Percentiles rank a stretch among this genome's conserved stretches.
Evolutionary conservation across 257 asterid species (phyloP).

Genomic region (Fraxinus anomala): DNA sequence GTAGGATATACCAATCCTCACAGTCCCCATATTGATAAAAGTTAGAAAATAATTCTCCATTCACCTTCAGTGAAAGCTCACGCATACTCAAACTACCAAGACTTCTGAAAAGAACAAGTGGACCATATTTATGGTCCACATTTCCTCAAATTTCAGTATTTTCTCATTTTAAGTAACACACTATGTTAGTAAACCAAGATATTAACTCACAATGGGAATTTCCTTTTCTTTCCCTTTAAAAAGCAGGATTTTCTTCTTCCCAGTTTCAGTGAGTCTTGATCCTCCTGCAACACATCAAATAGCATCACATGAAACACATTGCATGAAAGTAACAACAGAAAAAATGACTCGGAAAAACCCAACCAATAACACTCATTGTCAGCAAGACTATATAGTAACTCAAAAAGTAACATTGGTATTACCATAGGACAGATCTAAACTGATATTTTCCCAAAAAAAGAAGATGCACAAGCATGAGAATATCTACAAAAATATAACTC

Average conservation of each 20-base stretch:
- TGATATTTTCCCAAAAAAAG: slow-evolving; percentile 14
- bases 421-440: slow-evolving; percentile 9
- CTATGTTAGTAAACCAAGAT: slow-evolving; percentile 10
- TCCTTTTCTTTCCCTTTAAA: slow-evolving; percentile 83
- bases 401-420: neutral
- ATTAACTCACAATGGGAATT: slow-evolving; percentile 60
- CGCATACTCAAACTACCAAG: neutral
- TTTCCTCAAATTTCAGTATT: neutral
- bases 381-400: slow-evolving; percentile 4
- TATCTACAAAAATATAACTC: slow-evolving; percentile 10
- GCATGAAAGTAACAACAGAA: neutral
- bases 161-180: neutral
- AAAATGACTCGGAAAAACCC: neutral
- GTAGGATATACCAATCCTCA: neutral
- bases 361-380: neutral
- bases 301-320: slow-evolving; percentile 9
- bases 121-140: neutral
- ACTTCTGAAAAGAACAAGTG: neutral
- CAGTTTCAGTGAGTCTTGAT: slow-evolving; percentile 47
- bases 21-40: neutral
- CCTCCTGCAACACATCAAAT: slow-evolving; percentile 42
- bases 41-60: neutral
- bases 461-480: neutral
- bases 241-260: slow-evolving; percentile 79
- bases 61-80: neutral